Conservation (phyloP, 495 filamentous ascomycete genomes). For the Cetradonia linearis region DNA sequence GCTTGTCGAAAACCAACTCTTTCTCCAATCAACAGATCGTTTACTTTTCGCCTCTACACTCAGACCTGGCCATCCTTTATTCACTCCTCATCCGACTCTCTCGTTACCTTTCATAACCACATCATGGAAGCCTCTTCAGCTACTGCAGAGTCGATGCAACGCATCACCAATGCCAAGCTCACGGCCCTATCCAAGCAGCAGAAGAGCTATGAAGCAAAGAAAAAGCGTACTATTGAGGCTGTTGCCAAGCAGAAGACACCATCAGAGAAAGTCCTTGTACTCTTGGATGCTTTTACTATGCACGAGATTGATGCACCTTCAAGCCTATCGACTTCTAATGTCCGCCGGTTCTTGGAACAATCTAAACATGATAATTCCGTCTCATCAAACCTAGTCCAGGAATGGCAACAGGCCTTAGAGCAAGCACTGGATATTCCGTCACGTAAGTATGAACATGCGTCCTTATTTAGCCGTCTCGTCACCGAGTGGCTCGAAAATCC, state of each 20-base stretch:
- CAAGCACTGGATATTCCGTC: slow-evolving; percentile 39
- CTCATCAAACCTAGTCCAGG: slow-evolving; percentile 26
- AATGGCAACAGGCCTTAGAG: slow-evolving; percentile 37
- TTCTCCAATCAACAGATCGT: background rate
- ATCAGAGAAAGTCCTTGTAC: slow-evolving; percentile 3
- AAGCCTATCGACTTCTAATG: slow-evolving; percentile 23
- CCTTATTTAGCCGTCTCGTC: slow-evolving; percentile 46
- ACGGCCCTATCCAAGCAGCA: slow-evolving; percentile 8
- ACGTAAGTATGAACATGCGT: slow-evolving; percentile 42
- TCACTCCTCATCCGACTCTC: background rate
- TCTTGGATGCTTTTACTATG: slow-evolving; percentile 12
- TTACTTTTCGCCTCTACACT: background rate
- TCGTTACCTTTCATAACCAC: background rate
- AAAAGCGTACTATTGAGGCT: slow-evolving; percentile 6
- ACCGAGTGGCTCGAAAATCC: slow-evolving; percentile 45
- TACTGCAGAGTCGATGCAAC: slow-evolving; percentile 15
- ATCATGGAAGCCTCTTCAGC: slow-evolving; percentile 17
- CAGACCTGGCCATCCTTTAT: background rate
- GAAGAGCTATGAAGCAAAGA: slow-evolving; percentile 9
- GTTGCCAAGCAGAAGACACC: background rate
- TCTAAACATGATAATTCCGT: slow-evolving; percentile 35
- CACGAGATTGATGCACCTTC: slow-evolving; percentile 2
- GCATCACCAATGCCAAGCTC: slow-evolving; percentile 16
- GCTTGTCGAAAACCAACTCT: background rate
- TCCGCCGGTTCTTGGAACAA: slow-evolving; percentile 36